Conservation (phyloP, 2,329 filamentous ascomycete species). For the Furcasterigmium sp. region DNA sequence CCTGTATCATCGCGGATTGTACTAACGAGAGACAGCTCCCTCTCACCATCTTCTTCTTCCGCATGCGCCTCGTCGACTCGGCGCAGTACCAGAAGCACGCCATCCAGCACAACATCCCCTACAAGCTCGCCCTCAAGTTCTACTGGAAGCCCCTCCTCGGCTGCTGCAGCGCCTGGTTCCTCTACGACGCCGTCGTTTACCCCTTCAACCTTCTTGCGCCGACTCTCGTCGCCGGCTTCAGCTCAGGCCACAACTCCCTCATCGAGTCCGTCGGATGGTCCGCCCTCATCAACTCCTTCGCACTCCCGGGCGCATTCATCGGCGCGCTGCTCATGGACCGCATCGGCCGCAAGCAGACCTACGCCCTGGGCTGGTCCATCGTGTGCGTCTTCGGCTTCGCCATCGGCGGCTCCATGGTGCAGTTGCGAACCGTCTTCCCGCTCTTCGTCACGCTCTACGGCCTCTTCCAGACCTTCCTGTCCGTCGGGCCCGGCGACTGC, state of each 20-base stretch:
- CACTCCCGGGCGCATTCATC: slow-evolving; percentile 16
- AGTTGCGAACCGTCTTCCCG: slow-evolving; percentile 38
- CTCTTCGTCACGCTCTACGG: slow-evolving; percentile 48
- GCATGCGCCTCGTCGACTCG: slow-evolving; percentile 44
- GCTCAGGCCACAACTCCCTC: slow-evolving; percentile 11
- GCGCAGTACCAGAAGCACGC: slow-evolving; percentile 28
- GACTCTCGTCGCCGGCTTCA: slow-evolving; percentile 15
- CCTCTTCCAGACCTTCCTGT: slow-evolving; percentile 40
- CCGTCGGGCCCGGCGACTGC: slow-evolving; percentile 41
- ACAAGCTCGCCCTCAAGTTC: slow-evolving; percentile 15
- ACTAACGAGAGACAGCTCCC: slow-evolving; percentile 20
- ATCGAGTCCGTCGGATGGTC: slow-evolving; percentile 18
- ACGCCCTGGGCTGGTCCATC: slow-evolving; percentile 14
- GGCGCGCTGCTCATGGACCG: slow-evolving; percentile 16
- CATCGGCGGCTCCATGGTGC: slow-evolving; percentile 41
- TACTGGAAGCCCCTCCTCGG: slow-evolving; percentile 44
- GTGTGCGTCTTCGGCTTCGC: slow-evolving; percentile 37
- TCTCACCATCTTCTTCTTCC: slow-evolving; percentile 48
- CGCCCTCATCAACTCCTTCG: slow-evolving; percentile 18
- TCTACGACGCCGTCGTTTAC: slow-evolving; percentile 19
- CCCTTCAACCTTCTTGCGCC: slow-evolving; percentile 15
- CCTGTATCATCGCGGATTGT: too few relatives aligned
- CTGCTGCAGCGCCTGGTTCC: slow-evolving; percentile 32
- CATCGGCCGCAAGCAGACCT: slow-evolving; percentile 16
- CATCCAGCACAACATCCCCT: slow-evolving; percentile 17